Evolutionary conservation across 2,329 filamentous ascomycete genomes (phyloP).

Genomic region (Moelleriella libera): DNA sequence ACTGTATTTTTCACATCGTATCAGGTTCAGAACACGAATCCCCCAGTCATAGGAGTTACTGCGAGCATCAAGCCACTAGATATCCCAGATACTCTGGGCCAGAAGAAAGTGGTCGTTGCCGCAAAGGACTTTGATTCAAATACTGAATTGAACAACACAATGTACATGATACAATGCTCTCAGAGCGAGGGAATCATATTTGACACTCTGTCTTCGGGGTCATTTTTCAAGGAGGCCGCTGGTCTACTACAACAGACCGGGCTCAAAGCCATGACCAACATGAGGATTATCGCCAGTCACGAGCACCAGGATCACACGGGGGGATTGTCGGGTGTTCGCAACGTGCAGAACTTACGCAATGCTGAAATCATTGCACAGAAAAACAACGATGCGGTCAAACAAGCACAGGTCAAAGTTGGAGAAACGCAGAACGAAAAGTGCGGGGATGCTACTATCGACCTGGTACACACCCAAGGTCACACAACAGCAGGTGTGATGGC

Average conservation of each 20-base stretch:
- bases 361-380: slow-evolving; percentile 1
- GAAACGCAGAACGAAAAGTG: background rate
- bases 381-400: slow-evolving; percentile 1
- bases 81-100: background rate
- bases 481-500: slow-evolving; percentile 1
- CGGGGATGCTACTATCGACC: background rate
- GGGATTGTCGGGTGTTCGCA: background rate
- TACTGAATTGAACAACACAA: background rate
- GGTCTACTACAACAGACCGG: background rate
- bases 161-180: background rate
- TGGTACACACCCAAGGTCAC: slow-evolving; percentile 3
- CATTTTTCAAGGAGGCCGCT: background rate
- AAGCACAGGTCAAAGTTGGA: background rate
- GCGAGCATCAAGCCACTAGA: background rate
- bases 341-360: background rate
- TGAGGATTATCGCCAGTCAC: slow-evolving; percentile 2
- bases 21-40: background rate
- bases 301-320: slow-evolving; percentile 3
- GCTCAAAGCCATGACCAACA: background rate
- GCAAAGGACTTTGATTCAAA: background rate
- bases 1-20: background rate
- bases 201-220: background rate
- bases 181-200: background rate
- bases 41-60: background rate
- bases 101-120: background rate